Percentiles rank a stretch among this genome's conserved stretches.
phyloP scores from a whole-genome alignment of 2,329 filamentous ascomycete genomes.

The Trichoderma sp. region DNA sequence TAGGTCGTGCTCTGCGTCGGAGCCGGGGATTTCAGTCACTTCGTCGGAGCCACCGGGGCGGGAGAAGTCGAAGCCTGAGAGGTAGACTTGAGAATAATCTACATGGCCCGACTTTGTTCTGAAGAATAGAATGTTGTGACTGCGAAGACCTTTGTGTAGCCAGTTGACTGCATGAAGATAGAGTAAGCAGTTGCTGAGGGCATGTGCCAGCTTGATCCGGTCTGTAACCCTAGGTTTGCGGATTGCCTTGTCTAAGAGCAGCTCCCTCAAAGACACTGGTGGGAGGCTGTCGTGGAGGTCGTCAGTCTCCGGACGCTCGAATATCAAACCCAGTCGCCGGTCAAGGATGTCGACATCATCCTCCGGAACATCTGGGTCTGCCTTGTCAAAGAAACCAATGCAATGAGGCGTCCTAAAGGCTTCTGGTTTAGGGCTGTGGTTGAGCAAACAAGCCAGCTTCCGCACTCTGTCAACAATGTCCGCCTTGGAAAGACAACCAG shows the following conservation, averaged over 20 bases:
- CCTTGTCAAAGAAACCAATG: slow-evolving; percentile 52
- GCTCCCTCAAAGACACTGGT: slow-evolving; percentile 50
- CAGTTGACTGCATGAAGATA: slow-evolving; percentile 58
- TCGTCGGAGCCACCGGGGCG: slow-evolving; percentile 52
- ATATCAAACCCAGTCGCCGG: slow-evolving; percentile 54
- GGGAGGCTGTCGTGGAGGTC: slow-evolving; percentile 38
- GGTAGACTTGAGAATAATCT: slow-evolving; percentile 44
- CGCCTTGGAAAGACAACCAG: slow-evolving; percentile 42
- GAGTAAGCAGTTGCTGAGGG: slow-evolving; percentile 54
- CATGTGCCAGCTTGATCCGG: slow-evolving; percentile 52
- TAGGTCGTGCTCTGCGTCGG: slow-evolving; percentile 48
- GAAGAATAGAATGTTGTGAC: slow-evolving; percentile 56
- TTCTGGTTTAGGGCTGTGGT: slow-evolving; percentile 49
- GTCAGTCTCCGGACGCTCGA: slow-evolving; percentile 48
- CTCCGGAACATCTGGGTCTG: slow-evolving; percentile 33
- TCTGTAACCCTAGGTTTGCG: slow-evolving; percentile 53
- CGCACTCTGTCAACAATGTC: slow-evolving; percentile 47
- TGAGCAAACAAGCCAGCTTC: slow-evolving; percentile 50
- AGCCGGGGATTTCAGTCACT: slow-evolving; percentile 50
- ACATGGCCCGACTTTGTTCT: slow-evolving; percentile 33
- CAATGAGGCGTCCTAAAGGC: slow-evolving; percentile 54
- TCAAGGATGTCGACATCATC: slow-evolving; percentile 46
- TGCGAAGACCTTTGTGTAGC: slow-evolving; percentile 60
- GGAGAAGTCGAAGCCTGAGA: slow-evolving; percentile 58
- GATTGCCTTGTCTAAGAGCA: slow-evolving; percentile 41